phyloP scores from a whole-genome alignment of 352 stramenopile species.

The Halophytophthora batemanensis region DNA sequence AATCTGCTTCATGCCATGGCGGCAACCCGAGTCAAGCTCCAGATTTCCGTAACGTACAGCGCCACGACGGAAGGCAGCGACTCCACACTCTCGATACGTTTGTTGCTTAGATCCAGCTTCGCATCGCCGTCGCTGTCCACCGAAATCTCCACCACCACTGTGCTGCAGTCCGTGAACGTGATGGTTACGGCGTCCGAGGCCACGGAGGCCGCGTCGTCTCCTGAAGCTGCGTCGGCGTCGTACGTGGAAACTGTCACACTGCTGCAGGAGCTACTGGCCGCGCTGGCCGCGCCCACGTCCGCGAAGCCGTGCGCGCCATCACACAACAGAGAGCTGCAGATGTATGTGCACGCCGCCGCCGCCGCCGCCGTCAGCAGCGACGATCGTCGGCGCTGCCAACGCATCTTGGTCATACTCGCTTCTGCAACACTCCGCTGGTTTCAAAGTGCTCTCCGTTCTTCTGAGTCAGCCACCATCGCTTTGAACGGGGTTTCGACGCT shows the following conservation, averaged over 20 bases:
- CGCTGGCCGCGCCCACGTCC: constrained; percentile 2
- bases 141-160: constrained; percentile 19
- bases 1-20: constrained; percentile 1
- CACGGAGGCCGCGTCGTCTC: constrained; percentile 1
- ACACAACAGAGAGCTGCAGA: not conserved
- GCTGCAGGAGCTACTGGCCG: constrained; percentile 3
- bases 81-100: constrained; percentile 24
- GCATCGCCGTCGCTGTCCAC: constrained; percentile 5
- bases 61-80: constrained; percentile 26
- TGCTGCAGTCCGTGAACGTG: constrained; percentile 19
- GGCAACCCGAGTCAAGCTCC: not conserved
- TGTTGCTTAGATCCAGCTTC: constrained; percentile 25
- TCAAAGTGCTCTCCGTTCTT: too few relatives aligned
- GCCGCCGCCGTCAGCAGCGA: not conserved
- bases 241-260: constrained; percentile 17
- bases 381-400: constrained; percentile 2
- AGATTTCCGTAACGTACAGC: constrained; percentile 25
- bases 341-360: not conserved
- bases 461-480: too few relatives aligned
- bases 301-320: not conserved
- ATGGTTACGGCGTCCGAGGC: constrained; percentile 12
- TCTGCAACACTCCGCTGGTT: constrained; percentile 7
- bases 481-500: constrained; percentile 9
- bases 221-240: too few relatives aligned
- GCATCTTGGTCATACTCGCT: constrained; percentile 1